phyloP scores from a whole-genome alignment of 148 eudicot species.

The Spergularia bocconei region DNA sequence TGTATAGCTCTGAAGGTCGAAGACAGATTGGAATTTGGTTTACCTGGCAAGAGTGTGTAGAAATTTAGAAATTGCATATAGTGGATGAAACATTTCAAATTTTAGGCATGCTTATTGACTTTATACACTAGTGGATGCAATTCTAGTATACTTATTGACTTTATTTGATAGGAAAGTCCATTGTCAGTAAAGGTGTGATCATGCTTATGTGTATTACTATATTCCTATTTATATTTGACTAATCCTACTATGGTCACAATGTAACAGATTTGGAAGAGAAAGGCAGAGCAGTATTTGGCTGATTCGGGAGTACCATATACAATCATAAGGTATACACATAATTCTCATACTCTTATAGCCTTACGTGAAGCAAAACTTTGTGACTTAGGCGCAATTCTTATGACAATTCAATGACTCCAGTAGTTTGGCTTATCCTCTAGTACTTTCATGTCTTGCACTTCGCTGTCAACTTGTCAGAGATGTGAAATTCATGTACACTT shows the following conservation, averaged over 20 bases:
- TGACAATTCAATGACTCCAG: background rate
- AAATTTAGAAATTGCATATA: background rate
- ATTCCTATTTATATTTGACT: background rate
- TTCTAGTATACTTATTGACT: background rate
- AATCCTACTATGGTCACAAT: conserved; percentile 6
- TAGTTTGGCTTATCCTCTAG: background rate
- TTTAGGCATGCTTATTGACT: background rate
- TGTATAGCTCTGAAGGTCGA: too few relatives aligned
- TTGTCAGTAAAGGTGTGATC: background rate
- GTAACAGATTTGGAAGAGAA: conserved; percentile 88
- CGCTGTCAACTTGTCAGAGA: too few relatives aligned
- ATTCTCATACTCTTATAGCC: background rate
- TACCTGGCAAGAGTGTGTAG: too few relatives aligned
- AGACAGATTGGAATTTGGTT: too few relatives aligned
- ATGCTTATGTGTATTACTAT: background rate
- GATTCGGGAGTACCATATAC: conserved; percentile 97
- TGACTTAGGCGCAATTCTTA: background rate
- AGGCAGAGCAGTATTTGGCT: conserved; percentile 92
- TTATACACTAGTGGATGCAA: background rate
- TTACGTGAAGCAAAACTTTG: background rate
- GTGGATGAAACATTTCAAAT: background rate
- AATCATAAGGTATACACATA: conserved; percentile 68
- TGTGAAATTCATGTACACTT: too few relatives aligned
- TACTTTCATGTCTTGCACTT: background rate
- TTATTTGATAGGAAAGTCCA: background rate